Evolutionary conservation across 306 rosid genomes (phyloP), one percentile per base, ranked within the genome.

Genomic region (Urtica urens): DNA sequence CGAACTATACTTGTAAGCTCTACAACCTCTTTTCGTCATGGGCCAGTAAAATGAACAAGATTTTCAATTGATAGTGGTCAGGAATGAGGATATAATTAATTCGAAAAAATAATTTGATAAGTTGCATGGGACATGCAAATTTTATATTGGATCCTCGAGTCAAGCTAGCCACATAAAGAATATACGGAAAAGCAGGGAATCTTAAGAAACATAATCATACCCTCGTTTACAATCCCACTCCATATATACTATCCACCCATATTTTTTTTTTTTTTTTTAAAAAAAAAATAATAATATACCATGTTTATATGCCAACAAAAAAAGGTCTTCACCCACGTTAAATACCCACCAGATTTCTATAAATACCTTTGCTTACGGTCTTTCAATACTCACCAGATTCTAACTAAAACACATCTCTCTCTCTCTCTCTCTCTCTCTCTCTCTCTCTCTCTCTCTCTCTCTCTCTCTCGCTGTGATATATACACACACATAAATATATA

Each of bases 91-190:
- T n/a, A n/a, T n/a, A n/a, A n/a, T n/a, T n/a, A n/a, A n/a, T n/a
- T n/a, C n/a, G n/a, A n/a, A n/a, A n/a, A n/a, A 35, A 35, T 35
- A 35, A 34, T 38, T 43, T 48, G 65, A 83, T 73, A 75, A 67
- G 83, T 54, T 33, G 46, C 78, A 65, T 75, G 80, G 55, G 33
- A 50, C 81, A 67, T 75, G 80, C 72, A 78, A 51, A 53, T 7
- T 7, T 3, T 7, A 58, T 47, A 56, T 44, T 64, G 51, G 4
- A 21, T 49, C 4, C 47, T 27, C 23, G 33, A 40, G 62, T 33
- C 30, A 50, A 29, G n/a, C n/a, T 10, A 24, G 17, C 27, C 35
- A 49, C 25, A 4, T 8, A 42, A 28, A 10, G 49, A 64, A 69
- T 62, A 64, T 56, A 60, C 68, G 38, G 53, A 25, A 29, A 26